Conservation (phyloP, 1,139 yeast genomes). For the Blastobotrys illinoisensis region DNA sequence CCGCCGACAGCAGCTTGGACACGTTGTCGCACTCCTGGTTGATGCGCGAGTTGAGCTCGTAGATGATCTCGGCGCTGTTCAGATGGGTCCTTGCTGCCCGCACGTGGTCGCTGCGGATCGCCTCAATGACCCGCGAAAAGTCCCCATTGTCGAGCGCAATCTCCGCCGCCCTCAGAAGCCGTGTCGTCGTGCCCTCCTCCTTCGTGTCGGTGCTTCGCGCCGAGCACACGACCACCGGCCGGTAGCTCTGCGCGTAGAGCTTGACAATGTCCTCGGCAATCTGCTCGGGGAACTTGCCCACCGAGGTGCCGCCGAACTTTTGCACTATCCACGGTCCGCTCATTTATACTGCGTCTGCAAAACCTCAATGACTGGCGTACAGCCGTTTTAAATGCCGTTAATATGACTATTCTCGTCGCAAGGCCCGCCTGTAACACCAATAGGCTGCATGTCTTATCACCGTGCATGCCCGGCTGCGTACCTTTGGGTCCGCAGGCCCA, state of each 20-base stretch:
- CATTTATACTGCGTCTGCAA: background rate
- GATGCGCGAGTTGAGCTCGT: constrained; percentile 51
- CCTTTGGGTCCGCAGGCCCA: background rate
- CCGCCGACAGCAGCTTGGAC: constrained; percentile 70
- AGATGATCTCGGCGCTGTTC: constrained; percentile 40
- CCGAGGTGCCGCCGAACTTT: constrained; percentile 97
- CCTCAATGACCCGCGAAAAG: constrained; percentile 40
- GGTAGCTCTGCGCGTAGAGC: constrained; percentile 50
- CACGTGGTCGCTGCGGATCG: constrained; percentile 72
- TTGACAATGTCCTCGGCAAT: constrained; percentile 82
- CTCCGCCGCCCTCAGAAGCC: constrained; percentile 72
- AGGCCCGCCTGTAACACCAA: background rate
- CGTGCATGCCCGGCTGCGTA: background rate
- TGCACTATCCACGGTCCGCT: constrained; percentile 69
- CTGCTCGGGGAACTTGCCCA: constrained; percentile 83
- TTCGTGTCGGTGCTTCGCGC: constrained; percentile 90
- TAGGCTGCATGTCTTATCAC: background rate
- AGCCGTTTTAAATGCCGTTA: background rate
- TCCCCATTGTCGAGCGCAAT: constrained; percentile 52
- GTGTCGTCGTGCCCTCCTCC: constrained; percentile 89
- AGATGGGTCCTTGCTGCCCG: constrained; percentile 61
- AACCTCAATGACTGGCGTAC: no score
- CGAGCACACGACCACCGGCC: constrained; percentile 94
- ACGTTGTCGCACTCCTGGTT: constrained; percentile 62
- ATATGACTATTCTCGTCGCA: background rate